Conservation (phyloP, 1,284 basidiomycete genomes). For the Lignosus rhinocerotis region DNA sequence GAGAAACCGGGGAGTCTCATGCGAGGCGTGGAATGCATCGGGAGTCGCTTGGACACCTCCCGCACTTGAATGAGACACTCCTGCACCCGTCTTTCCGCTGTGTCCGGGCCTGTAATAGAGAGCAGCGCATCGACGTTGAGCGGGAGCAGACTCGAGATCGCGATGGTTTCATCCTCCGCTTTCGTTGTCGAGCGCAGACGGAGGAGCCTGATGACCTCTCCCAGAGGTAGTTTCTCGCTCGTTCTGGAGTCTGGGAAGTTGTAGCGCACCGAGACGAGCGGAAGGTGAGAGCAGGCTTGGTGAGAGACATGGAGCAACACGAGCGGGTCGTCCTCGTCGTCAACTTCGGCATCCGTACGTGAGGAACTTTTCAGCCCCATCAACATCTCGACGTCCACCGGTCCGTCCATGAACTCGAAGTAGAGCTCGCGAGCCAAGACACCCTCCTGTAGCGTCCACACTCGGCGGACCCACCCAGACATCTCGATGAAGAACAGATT, state of each 20-base stretch:
- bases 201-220: slow-evolving; percentile 2
- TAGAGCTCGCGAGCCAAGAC: slow-evolving; percentile 15
- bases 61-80: slow-evolving; percentile 1
- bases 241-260: too few species aligned
- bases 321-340: background rate
- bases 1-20: background rate
- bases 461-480: slow-evolving; percentile 20
- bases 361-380: too few species aligned
- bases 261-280: background rate
- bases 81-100: background rate
- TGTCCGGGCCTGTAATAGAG: background rate
- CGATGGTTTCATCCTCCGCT: slow-evolving; percentile 15
- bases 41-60: background rate
- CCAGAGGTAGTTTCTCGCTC: background rate
- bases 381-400: slow-evolving; percentile 2
- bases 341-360: background rate
- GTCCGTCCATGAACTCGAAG: slow-evolving; percentile 19
- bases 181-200: slow-evolving; percentile 10
- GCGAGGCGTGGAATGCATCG: background rate
- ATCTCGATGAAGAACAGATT: slow-evolving; percentile 5
- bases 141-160: slow-evolving; percentile 11
- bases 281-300: background rate
- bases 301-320: background rate
- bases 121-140: slow-evolving; percentile 7
- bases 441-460: slow-evolving; percentile 23